Evolutionary conservation across 169 alveolate species (phyloP), one percentile per base, ranked within the genome.

Genomic region (Toxoplasma gondii): DNA sequence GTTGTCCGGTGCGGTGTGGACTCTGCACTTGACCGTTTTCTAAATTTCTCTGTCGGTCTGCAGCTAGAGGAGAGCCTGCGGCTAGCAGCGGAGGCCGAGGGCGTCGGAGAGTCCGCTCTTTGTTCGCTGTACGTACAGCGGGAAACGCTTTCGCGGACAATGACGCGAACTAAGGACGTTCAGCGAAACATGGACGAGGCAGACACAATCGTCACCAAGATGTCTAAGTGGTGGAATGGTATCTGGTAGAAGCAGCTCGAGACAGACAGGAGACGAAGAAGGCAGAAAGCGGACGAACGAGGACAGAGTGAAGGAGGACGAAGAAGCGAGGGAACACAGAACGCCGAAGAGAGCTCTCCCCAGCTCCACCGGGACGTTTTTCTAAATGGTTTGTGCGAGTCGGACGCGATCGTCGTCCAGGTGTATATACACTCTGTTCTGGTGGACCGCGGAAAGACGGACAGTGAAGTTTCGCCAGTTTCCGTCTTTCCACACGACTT

Each of bases 91-190:
- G 84, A 74, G 44, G 44, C 84, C 17, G 84, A 74, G 44, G 19
- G 27, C 38, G 44, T 74, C 31, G 84, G 84, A 22, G 84, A 74
- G 49, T 17, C 84, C 45, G 84, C 84, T 17, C 39, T 36, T 44
- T 74, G 49, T n/a, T 31, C 84, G 84, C 84, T 74, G 84, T 74
- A 74, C 84, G 84, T 74, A 74, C 84, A 74, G 84, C 84, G 84
- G 38, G 84, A 74, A n/a, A 74, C 84, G 10, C 84, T 74, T n/a
- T 74, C 84, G 44, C 38, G 84, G 44, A 19, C 84, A 12, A 31
- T 74, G 84, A 34, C 84, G 39, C 84, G 84, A 31, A 74, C 45
- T 44, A 74, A 36, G 9, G 84, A 74, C 9, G 84, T 36, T 16
- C 39, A 74, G 49, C 2, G 44, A 22, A 74, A 74, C 43, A 31